Conservation (phyloP, 192 early-diverging fungal species). For the Umbelopsis sp. region DNA sequence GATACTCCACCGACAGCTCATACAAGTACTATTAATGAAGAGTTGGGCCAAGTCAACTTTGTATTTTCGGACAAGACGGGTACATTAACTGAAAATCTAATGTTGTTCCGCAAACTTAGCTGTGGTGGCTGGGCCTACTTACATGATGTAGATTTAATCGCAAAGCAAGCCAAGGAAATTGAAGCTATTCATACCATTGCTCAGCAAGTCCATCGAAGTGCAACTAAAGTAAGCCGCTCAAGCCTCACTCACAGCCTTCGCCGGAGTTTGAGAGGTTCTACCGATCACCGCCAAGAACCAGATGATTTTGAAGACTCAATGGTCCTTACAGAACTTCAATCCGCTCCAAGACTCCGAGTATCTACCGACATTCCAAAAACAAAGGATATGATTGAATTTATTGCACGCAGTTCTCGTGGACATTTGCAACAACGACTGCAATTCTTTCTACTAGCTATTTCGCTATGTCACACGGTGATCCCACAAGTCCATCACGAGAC, state of each 20-base stretch:
- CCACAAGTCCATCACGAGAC: slow-evolving; percentile 49
- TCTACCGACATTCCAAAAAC: slow-evolving; percentile 1
- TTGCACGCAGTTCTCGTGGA: slow-evolving; percentile 56
- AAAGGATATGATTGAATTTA: slow-evolving; percentile 50
- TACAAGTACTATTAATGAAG: slow-evolving; percentile 84
- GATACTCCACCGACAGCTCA: slow-evolving; percentile 76
- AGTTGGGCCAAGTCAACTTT: slow-evolving; percentile 85
- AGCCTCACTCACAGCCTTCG: not conserved
- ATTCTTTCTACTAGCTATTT: slow-evolving; percentile 76
- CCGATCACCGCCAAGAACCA: not conserved
- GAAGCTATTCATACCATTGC: slow-evolving; percentile 9
- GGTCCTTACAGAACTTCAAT: not conserved
- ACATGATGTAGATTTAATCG: slow-evolving; percentile 62
- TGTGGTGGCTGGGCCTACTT: slow-evolving; percentile 60
- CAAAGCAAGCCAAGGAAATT: slow-evolving; percentile 30
- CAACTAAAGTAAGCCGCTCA: not conserved
- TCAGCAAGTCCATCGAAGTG: slow-evolving; percentile 12
- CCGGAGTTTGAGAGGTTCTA: not conserved
- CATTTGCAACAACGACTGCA: slow-evolving; percentile 54
- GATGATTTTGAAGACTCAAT: slow-evolving; percentile 10
- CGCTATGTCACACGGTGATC: slow-evolving; percentile 81
- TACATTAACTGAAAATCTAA: slow-evolving; percentile 85
- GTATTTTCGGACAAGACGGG: slow-evolving; percentile 93
- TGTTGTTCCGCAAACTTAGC: slow-evolving; percentile 75
- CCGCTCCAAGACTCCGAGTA: not conserved